Conservation (phyloP, 2,329 filamentous ascomycete species). For the Metarhizium brunneum region DNA sequence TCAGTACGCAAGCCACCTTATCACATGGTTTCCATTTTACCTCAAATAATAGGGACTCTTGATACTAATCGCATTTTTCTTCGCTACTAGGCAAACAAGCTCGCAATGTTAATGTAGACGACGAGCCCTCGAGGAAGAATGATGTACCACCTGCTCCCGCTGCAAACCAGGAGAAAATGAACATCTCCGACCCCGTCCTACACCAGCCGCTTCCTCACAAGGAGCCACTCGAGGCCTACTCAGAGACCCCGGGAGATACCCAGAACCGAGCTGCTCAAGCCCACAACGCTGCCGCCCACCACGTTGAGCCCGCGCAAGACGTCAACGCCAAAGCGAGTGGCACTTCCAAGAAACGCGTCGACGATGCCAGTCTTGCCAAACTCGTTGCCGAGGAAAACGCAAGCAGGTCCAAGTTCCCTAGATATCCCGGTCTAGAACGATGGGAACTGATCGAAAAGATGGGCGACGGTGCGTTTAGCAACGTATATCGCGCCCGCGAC, state of each 20-base stretch:
- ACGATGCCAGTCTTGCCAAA: constrained; percentile 67
- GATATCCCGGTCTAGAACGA: constrained; percentile 38
- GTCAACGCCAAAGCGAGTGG: constrained; percentile 16
- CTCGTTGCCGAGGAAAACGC: constrained; percentile 89
- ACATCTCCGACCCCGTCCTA: constrained; percentile 33
- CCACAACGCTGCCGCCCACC: constrained; percentile 53
- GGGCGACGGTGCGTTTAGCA: constrained; percentile 98
- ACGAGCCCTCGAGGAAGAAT: constrained; percentile 44
- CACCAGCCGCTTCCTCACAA: constrained; percentile 28
- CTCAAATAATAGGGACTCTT: not conserved
- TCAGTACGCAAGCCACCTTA: too few relatives aligned
- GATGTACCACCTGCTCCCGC: constrained; percentile 38
- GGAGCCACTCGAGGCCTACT: constrained; percentile 51
- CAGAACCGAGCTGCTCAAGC: constrained; percentile 63
- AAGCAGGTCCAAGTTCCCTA: constrained; percentile 74
- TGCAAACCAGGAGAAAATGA: constrained; percentile 47
- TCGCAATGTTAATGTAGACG: constrained; percentile 47
- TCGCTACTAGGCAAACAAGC: constrained; percentile 68
- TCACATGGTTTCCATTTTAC: too few relatives aligned
- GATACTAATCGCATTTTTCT: not conserved
- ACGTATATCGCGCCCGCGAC: constrained; percentile 88
- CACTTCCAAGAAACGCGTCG: constrained; percentile 27
- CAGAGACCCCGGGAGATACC: constrained; percentile 47
- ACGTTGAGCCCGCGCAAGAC: constrained; percentile 52
- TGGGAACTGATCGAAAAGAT: constrained; percentile 92